phyloP scores from a whole-genome alignment of 2,329 filamentous ascomycete genomes.

The Fusarium anthophilum region DNA sequence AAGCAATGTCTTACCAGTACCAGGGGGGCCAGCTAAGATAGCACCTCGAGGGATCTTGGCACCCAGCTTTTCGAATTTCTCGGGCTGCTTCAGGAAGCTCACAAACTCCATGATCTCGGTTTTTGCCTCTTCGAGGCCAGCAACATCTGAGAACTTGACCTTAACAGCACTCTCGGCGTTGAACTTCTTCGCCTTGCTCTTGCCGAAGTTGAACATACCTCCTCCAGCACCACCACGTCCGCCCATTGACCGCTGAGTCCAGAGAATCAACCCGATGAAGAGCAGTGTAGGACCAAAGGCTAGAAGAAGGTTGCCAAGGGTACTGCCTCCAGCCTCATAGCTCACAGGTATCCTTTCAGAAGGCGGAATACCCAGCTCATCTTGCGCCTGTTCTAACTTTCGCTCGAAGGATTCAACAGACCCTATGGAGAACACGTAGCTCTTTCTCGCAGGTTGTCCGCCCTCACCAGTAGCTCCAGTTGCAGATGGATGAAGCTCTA shows the following conservation, averaged over 20 bases:
- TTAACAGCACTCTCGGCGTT: conserved; percentile 97
- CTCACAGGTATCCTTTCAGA: conserved; percentile 93
- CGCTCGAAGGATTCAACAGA: conserved; percentile 93
- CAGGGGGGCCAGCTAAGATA: conserved; percentile 95
- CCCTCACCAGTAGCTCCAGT: conserved; percentile 40
- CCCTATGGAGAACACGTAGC: conserved; percentile 93
- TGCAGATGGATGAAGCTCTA: conserved; percentile 81
- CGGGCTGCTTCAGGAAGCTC: conserved; percentile 93
- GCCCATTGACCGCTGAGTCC: conserved; percentile 78
- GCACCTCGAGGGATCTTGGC: conserved; percentile 98
- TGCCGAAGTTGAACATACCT: conserved; percentile 94
- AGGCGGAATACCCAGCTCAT: conserved; percentile 84
- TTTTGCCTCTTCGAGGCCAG: conserved; percentile 98
- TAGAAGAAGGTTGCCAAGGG: conserved; percentile 77
- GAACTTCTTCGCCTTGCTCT: conserved; percentile 95
- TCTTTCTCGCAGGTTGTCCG: conserved; percentile 41
- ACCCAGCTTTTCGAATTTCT: conserved; percentile 90
- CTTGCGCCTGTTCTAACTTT: conserved; percentile 86
- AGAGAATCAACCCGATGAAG: conserved; percentile 84
- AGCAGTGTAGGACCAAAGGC: conserved; percentile 87
- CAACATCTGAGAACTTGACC: conserved; percentile 96
- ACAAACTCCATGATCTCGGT: conserved; percentile 99
- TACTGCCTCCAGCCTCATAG: conserved; percentile 81
- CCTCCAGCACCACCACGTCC: conserved; percentile 71
- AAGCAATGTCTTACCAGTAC: conserved; percentile 96